Conservation (phyloP, 2,329 filamentous ascomycete genomes). For the Penicillium sp. region DNA sequence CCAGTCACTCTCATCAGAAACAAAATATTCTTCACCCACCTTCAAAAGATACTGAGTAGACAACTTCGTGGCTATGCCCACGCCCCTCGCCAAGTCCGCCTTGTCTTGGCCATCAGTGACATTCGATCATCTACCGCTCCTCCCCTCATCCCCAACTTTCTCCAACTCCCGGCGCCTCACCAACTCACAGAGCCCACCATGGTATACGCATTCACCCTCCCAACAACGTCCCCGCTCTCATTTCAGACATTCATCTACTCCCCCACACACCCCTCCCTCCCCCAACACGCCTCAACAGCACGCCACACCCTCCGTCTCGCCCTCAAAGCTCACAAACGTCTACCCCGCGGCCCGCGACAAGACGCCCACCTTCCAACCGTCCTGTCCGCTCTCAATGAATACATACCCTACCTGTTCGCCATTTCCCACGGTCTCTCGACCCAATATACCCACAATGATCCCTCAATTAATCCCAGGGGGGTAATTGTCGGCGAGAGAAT, state of each 20-base stretch:
- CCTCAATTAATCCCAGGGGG: not conserved
- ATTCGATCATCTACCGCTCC: constrained; percentile 10
- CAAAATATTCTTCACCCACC: no score
- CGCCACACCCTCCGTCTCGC: constrained; percentile 80
- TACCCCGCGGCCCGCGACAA: constrained; percentile 69
- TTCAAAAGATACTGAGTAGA: no score
- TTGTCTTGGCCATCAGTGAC: constrained; percentile 13
- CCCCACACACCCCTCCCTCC: constrained; percentile 85
- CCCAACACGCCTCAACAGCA: constrained; percentile 77
- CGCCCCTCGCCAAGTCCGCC: constrained; percentile 2
- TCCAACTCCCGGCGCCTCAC: constrained; percentile 17
- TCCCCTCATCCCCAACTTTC: constrained; percentile 11
- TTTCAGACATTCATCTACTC: constrained; percentile 78
- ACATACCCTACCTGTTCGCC: constrained; percentile 81
- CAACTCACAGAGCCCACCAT: constrained; percentile 54
- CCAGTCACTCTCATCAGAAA: no score
- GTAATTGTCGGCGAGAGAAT: constrained; percentile 60
- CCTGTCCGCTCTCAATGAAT: constrained; percentile 70
- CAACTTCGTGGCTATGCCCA: not conserved
- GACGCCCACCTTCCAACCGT: constrained; percentile 71
- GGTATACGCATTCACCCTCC: constrained; percentile 87
- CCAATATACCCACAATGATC: constrained; percentile 45
- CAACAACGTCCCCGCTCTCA: constrained; percentile 85
- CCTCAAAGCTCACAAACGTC: constrained; percentile 86
- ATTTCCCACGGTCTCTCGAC: constrained; percentile 66